Percentiles rank a stretch among this genome's conserved stretches.
phyloP scores from a whole-genome alignment of 176 grass and related monocot genomes.

The Avena atlantica region DNA sequence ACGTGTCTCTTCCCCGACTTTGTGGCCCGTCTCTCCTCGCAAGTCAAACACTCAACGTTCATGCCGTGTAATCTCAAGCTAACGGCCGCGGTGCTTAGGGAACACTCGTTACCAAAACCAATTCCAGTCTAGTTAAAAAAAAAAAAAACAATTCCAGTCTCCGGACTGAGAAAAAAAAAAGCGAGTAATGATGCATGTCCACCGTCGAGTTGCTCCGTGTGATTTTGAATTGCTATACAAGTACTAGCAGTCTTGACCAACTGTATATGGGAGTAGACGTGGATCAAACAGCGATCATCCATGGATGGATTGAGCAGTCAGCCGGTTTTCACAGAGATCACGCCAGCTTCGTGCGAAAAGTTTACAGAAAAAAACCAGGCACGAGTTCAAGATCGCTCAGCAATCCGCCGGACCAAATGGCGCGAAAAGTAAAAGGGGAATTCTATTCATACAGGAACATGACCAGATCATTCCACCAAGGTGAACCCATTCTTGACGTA shows the following conservation, averaged over 20 bases:
- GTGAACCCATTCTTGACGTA: constrained; percentile 75
- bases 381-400: not conserved
- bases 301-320: not conserved
- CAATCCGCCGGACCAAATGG: not conserved
- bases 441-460: not conserved
- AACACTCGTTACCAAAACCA: too few species aligned
- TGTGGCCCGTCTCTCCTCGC: too few species aligned
- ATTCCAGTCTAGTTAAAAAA: too few species aligned
- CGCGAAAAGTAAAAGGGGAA: not conserved
- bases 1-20: constrained; percentile 7
- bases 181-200: too few species aligned
- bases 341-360: not conserved
- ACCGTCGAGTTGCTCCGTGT: too few species aligned
- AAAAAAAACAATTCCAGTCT: not conserved
- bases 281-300: not conserved
- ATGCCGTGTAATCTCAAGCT: too few species aligned
- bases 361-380: not conserved
- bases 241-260: too few species aligned
- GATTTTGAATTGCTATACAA: too few species aligned
- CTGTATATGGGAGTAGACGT: too few species aligned
- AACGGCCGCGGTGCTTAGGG: too few species aligned
- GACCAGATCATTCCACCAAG: constrained; percentile 55
- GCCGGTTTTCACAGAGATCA: not conserved
- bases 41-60: too few species aligned
- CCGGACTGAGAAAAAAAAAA: too few species aligned